Base-by-base conservation (phyloP, 768 basidiomycete genomes). In the Tricholoma hemisulphureum region DNA sequence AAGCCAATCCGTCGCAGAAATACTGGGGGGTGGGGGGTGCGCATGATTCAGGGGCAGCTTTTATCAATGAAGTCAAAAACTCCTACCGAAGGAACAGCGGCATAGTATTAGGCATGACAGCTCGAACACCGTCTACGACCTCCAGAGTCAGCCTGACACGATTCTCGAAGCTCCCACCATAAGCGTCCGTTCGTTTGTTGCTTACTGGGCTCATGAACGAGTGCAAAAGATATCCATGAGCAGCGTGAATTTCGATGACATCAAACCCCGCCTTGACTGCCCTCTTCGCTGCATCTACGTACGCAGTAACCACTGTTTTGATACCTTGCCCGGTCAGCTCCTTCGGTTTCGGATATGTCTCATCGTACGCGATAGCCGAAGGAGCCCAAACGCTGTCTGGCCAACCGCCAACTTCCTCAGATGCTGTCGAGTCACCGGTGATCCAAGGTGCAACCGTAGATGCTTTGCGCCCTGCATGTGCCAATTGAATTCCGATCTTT, bases 1-100 rank as follows among this genome's bases (percentile, higher is more conserved):
- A 8, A 89, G 72, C 87, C 90, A 89, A 57, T 93, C 92, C 0
- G 85, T 86, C 0, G 83, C 92, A 35, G 85, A 87, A 21, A 93
- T 71, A 18, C 85, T 84, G 46, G 2, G 6, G 46, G 2, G 6
- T 28, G n/a, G 21, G 21, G 16, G 14, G 11, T 23, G 13, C 1
- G 16, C 41, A 21, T 54, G 39, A 39, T 14, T 18, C n/a, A n/a
- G 51, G 56, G 11, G 56, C 46, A 56, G 5, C 21, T 9, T 24
- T 73, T 54, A n/a, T 13, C 31, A 20, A 16, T 28, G 20, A 5
- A 5, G 16, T 37, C 26, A 51, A 2, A 34, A 2, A 34, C 2
- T 61, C 74, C 26, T 61, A 84, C 85, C 91, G 79, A 54, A 88
- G 75, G 71, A 93, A 90, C n/a, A 94, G 71, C 1, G 93, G 89